These are phyloP conservation scores for Lachnellula hyalina DNA, from an alignment of 2,329 filamentous ascomycete species.

Conservation along the genomic window DNA sequence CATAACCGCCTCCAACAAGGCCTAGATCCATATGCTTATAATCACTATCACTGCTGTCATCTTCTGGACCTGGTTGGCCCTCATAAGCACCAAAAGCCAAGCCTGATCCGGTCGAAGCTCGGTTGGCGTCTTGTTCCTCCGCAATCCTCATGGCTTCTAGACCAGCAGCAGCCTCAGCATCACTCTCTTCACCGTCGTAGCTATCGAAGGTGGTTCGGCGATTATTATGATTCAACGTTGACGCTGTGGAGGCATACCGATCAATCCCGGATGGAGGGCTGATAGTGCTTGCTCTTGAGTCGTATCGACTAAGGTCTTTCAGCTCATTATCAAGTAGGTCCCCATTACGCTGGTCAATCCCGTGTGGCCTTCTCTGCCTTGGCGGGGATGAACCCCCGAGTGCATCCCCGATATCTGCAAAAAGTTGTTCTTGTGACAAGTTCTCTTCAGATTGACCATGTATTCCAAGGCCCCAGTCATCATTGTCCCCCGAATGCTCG, in stretches of 20 bases:
- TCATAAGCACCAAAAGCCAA: conserved; percentile 44
- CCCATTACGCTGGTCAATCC: conserved; percentile 35
- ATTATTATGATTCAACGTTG: conserved; percentile 37
- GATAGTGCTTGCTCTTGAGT: conserved; percentile 45
- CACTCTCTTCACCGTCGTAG: conserved; percentile 68
- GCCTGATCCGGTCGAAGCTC: conserved; percentile 47
- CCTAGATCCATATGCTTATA: conserved; percentile 68
- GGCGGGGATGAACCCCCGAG: conserved; percentile 19
- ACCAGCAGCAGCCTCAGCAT: conserved; percentile 81
- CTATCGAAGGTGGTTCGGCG: conserved; percentile 31
- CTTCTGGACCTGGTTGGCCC: conserved; percentile 38
- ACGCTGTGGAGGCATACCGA: conserved; percentile 46
- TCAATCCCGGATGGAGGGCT: conserved; percentile 38
- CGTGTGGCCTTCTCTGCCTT: conserved; percentile 13
- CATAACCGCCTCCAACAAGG: conserved; percentile 67
- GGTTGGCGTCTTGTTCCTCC: conserved; percentile 68
- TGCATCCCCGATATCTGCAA: conserved; percentile 33
- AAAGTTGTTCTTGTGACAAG: conserved; percentile 31
- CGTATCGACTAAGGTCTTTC: conserved; percentile 46
- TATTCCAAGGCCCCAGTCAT: conserved; percentile 23
- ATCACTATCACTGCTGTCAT: conserved; percentile 63
- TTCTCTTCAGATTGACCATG: conserved; percentile 22
- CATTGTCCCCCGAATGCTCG: conserved; percentile 21
- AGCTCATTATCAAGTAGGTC: conserved; percentile 43
- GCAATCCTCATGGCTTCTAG: conserved; percentile 78